These are phyloP conservation scores for Umbelopsis ramanniana DNA, from an alignment of 192 early-diverging fungal genomes.

Conservation along the genomic window DNA sequence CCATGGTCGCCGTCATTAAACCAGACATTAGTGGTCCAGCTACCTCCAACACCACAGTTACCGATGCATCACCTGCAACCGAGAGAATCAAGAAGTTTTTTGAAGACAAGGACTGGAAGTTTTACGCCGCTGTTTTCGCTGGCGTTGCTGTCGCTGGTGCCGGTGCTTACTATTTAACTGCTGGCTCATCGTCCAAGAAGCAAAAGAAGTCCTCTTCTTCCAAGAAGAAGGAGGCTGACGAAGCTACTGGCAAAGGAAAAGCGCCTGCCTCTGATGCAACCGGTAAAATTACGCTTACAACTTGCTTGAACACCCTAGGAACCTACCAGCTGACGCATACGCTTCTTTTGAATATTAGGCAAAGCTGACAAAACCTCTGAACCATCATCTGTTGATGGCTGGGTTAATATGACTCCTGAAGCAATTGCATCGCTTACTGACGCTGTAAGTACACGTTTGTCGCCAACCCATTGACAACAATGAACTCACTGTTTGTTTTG, in stretches of 20 bases:
- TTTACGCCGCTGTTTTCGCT: conserved; percentile 67
- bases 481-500: neutral
- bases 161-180: conserved; percentile 68
- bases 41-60: neutral
- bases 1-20: conserved; percentile 9
- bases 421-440: conserved; percentile 53
- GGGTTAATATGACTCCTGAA: conserved; percentile 49
- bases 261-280: neutral
- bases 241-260: conserved; percentile 18
- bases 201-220: conserved; percentile 38
- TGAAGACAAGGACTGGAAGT: conserved; percentile 70
- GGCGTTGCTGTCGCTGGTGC: conserved; percentile 62
- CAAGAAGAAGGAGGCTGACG: conserved; percentile 19
- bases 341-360: neutral
- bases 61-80: conserved; percentile 20
- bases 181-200: conserved; percentile 32
- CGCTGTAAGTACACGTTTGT: conserved; percentile 26
- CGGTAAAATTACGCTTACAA: neutral
- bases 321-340: neutral
- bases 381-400: conserved; percentile 41
- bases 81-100: conserved; percentile 54
- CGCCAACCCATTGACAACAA: neutral
- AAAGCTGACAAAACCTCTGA: conserved; percentile 28
- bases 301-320: neutral
- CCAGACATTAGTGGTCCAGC: conserved; percentile 9